These are phyloP conservation scores for Adansonia digitata DNA, from an alignment of 345 rosid species.

Conservation along the genomic window DNA sequence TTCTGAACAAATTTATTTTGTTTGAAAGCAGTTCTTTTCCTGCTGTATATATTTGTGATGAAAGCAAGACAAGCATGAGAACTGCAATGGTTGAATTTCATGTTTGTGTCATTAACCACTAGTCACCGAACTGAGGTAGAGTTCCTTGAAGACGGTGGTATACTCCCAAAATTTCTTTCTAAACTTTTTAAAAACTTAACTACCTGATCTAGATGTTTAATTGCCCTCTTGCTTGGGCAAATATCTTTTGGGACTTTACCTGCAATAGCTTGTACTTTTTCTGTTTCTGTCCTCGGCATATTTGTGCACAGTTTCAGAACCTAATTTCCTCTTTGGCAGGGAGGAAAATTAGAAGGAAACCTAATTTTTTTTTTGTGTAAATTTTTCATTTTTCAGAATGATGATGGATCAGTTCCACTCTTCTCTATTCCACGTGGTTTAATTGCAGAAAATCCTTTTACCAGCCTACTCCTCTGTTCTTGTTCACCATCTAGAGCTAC, in stretches of 20 bases:
- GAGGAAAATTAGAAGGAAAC: background rate
- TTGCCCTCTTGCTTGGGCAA: background rate
- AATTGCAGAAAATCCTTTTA: conserved; percentile 91
- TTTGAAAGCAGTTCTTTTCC: background rate
- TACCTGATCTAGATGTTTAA: background rate
- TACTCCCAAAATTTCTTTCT: background rate
- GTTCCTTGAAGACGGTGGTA: background rate
- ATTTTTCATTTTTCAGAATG: conserved; percentile 54
- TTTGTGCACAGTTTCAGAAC: background rate
- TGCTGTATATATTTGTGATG: background rate
- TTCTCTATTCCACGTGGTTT: conserved; percentile 67
- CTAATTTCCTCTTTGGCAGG: background rate
- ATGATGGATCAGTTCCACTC: conserved; percentile 62
- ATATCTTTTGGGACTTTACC: background rate
- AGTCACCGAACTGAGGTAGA: background rate
- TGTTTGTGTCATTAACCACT: background rate
- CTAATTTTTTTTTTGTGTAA: conserved; percentile 17
- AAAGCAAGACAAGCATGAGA: background rate
- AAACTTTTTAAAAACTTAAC: background rate
- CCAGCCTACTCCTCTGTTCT: conserved; percentile 78
- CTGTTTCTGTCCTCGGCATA: background rate
- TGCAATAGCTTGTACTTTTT: background rate
- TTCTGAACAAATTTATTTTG: background rate
- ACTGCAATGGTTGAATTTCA: background rate
- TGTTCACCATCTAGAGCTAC: conserved; percentile 47